Evolutionary conservation across 495 filamentous ascomycete genomes (phyloP).

Genomic region (Aspergillus egyptiacus): DNA sequence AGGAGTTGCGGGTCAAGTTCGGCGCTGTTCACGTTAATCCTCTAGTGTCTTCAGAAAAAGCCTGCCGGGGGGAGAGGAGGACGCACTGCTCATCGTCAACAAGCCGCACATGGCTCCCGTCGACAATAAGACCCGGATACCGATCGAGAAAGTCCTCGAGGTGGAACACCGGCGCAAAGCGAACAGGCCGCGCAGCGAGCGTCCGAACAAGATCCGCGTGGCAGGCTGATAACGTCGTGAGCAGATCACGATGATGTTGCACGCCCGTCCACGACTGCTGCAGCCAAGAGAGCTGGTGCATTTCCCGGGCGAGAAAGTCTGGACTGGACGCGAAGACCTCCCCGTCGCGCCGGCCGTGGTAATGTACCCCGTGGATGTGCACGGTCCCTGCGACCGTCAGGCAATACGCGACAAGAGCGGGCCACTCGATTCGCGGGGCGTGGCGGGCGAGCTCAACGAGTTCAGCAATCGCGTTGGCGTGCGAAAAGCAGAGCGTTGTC

Average conservation of each 20-base stretch:
- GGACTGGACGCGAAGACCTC: slow-evolving; percentile 60
- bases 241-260: slow-evolving; percentile 69
- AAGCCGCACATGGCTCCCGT: slow-evolving; percentile 52
- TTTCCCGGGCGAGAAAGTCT: slow-evolving; percentile 68
- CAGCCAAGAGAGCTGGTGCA: slow-evolving; percentile 70
- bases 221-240: slow-evolving; percentile 65
- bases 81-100: slow-evolving; percentile 39
- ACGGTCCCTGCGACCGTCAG: slow-evolving; percentile 78
- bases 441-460: slow-evolving; percentile 68
- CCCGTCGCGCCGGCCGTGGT: slow-evolving; percentile 53
- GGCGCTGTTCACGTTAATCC: slow-evolving; percentile 3
- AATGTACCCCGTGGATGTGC: slow-evolving; percentile 78
- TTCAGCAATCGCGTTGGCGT: slow-evolving; percentile 81
- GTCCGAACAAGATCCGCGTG: slow-evolving; percentile 71
- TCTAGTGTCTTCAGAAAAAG: too few species aligned
- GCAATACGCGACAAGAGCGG: slow-evolving; percentile 75
- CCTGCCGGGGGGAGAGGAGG: not conserved
- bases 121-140: slow-evolving; percentile 52
- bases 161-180: slow-evolving; percentile 72
- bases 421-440: slow-evolving; percentile 67
- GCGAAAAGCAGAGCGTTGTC: slow-evolving; percentile 78
- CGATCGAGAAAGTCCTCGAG: slow-evolving; percentile 83
- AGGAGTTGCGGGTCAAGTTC: slow-evolving; percentile 14
- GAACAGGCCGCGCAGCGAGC: slow-evolving; percentile 56
- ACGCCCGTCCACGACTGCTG: slow-evolving; percentile 69